Base-by-base conservation (phyloP, 2,329 filamentous ascomycete genomes). In the Blastomyces parvus region DNA sequence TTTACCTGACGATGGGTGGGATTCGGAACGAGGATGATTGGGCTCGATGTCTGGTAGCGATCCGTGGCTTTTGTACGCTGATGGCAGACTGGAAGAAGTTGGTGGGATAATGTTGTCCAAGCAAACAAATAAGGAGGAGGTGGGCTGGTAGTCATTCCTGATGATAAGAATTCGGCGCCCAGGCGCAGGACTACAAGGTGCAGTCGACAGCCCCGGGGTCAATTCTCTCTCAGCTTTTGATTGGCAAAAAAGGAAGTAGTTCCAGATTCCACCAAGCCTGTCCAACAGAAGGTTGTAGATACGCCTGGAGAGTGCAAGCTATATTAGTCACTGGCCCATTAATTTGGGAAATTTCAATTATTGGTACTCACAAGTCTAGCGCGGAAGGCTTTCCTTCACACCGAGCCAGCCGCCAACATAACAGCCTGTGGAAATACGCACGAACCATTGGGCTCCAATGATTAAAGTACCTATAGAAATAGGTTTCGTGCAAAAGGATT, bases 391-490 rank as follows among this genome's bases (percentile, higher is more conserved):
- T 84, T 19, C 87, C 90, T 61, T 86, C 84, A 70, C 88, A 89
- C 66, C 92, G 83, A 67, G 89, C 93, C 58, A 97, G 80, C 64
- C 91, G 85, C 92, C 92, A 97, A 76, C 91, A 96, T 27, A 96
- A 76, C 59, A 97, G 78, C 57, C 92, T 89, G 84, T 96, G 94
- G 73, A 88, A 97, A 74, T 96, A 97, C 17, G 91, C 88, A 65
- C 92, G 85, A 27, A 96, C 90, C 92, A 96, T 96, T 0, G 92
- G 91, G 71, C 90, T 96, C 91, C 92, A 96, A 71, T 96, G 91
- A 71, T 89, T 93, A 77, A 96, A 97, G 65, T 91, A 86, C 65
- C 84, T 85, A 71, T 89, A 86, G 73, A 96, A 96, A 1, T 88
- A 83, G 33, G 86, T 81, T 62, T 89, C 86, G 7, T 86, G 83